A percentile compares a stretch with the other conserved stretches of the same genome.
Conservation (phyloP, 2,329 filamentous ascomycete genomes). For the Niveomyces coronatus region DNA sequence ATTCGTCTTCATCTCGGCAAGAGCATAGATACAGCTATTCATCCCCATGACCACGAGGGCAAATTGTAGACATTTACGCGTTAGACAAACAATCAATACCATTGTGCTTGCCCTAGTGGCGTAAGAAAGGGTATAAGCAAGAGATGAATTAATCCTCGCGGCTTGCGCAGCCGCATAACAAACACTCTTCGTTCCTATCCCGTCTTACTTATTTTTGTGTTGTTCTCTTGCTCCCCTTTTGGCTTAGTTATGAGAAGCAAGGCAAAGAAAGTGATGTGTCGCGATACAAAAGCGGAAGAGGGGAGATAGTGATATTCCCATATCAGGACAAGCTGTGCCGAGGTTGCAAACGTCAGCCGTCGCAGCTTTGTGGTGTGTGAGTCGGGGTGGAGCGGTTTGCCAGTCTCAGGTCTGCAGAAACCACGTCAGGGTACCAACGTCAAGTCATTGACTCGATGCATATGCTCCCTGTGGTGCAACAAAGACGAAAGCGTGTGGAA, state of each 20-base stretch:
- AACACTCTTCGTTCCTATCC: too few relatives aligned
- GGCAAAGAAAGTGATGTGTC: conserved; percentile 8
- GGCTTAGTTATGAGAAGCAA: conserved; percentile 7
- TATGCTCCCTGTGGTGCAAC: conserved; percentile 6
- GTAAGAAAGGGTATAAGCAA: conserved; percentile 9
- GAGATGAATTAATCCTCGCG: conserved; percentile 5
- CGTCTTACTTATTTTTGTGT: too few relatives aligned
- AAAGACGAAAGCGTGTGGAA: conserved; percentile 7
- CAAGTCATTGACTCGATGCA: conserved; percentile 8
- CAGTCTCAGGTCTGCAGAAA: conserved; percentile 7
- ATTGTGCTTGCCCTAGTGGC: conserved; percentile 6
- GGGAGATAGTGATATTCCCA: conserved; percentile 6
- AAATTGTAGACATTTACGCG: too few relatives aligned
- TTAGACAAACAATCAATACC: conserved; percentile 4
- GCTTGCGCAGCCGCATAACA: background rate
- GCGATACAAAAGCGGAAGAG: conserved; percentile 6
- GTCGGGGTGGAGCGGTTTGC: conserved; percentile 6
- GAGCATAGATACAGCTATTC: conserved; percentile 8
- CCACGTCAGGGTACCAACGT: conserved; percentile 9
- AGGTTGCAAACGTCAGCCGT: background rate
- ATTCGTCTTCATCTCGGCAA: conserved; percentile 9
- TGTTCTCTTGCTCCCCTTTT: too few relatives aligned
- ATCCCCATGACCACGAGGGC: conserved; percentile 8
- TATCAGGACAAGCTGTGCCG: conserved; percentile 3
- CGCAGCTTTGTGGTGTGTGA: conserved; percentile 4